Conservation (phyloP, 768 basidiomycete species). For the Pisolithus orientalis region DNA sequence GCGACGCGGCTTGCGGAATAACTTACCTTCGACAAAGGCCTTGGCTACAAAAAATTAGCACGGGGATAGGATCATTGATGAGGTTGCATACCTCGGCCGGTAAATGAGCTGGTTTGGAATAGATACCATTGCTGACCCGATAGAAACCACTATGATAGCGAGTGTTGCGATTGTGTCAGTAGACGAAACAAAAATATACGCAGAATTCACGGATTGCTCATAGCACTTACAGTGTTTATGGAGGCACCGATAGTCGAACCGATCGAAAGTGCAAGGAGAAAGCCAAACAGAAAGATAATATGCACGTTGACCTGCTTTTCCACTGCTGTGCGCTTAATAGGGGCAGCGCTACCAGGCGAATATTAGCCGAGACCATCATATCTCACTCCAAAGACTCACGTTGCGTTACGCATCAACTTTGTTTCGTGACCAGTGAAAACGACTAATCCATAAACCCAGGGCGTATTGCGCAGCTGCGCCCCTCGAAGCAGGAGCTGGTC, state of each 20-base stretch:
- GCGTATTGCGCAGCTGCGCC: conserved; percentile 92
- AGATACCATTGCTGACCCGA: conserved; percentile 90
- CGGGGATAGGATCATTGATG: not conserved
- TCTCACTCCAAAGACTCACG: conserved; percentile 46
- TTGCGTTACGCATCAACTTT: conserved; percentile 96
- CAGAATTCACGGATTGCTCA: not conserved
- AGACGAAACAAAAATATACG: too few relatives aligned
- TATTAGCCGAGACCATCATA: not conserved
- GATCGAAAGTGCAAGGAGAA: conserved; percentile 81
- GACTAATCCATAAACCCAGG: conserved; percentile 91
- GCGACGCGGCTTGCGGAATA: too few relatives aligned
- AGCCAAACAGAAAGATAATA: conserved; percentile 89
- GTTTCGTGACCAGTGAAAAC: conserved; percentile 98
- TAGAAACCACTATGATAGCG: conserved; percentile 66
- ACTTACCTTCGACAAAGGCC: conserved; percentile 76
- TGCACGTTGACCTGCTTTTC: conserved; percentile 95
- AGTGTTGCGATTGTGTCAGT: too few relatives aligned
- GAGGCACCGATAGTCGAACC: conserved; percentile 91
- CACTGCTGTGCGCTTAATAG: conserved; percentile 94
- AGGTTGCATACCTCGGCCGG: conserved; percentile 50
- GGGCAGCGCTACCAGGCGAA: conserved; percentile 69
- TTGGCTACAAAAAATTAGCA: conserved; percentile 41
- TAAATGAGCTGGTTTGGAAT: conserved; percentile 50
- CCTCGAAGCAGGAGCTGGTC: conserved; percentile 93
- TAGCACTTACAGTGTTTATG: conserved; percentile 59